Evolutionary conservation across 352 stramenopile genomes (phyloP).

Genomic region (Ophiocytium majus): DNA sequence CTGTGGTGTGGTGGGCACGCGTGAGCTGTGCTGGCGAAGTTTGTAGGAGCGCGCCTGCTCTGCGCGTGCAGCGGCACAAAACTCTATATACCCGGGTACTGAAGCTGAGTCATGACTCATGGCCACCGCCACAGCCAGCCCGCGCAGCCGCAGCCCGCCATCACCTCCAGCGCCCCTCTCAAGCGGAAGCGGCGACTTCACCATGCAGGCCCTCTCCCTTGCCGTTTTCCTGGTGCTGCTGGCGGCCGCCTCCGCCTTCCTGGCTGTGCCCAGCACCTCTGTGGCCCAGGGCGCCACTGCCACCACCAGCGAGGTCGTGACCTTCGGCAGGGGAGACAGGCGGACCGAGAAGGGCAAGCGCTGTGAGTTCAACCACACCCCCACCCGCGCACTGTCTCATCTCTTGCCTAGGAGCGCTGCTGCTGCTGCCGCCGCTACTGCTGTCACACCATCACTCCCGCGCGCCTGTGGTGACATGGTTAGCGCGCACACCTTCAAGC

Average conservation of each 20-base stretch:
- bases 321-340: background rate
- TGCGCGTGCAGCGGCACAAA: no score
- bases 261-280: background rate
- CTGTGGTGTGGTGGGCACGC: no score
- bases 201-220: background rate
- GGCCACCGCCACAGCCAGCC: no score
- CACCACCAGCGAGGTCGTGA: background rate
- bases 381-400: background rate
- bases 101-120: no score
- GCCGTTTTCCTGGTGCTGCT: background rate
- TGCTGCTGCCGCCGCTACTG: background rate
- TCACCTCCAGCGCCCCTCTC: no score
- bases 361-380: background rate
- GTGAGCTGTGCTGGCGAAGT: no score
- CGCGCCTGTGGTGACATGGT: background rate
- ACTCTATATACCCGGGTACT: no score
- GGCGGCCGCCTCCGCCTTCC: constrained; percentile 13
- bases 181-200: no score
- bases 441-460: background rate
- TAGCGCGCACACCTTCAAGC: background rate
- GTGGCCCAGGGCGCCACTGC: background rate
- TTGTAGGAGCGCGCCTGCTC: no score
- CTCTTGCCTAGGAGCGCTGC: background rate
- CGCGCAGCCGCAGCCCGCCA: no score
- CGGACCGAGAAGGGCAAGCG: constrained; percentile 17